Percentiles rank a stretch among this genome's conserved stretches.
Conservation (phyloP, 2,329 filamentous ascomycete species). For the Capronia americana region DNA sequence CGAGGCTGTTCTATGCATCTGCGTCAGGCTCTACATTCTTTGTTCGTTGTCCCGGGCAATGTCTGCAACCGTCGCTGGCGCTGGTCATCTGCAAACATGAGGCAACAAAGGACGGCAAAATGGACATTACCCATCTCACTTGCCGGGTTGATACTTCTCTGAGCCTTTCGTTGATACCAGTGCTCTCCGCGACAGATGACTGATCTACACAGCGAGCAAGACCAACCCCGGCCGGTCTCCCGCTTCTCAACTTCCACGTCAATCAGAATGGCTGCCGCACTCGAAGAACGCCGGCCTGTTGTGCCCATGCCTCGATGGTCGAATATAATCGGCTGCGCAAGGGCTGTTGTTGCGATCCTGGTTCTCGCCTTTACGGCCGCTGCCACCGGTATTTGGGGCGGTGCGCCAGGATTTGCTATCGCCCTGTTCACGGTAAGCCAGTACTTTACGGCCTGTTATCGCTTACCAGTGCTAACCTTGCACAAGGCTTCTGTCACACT, state of each 20-base stretch:
- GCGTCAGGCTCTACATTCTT: conserved; percentile 26
- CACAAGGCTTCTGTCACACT: conserved; percentile 33
- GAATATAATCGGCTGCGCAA: conserved; percentile 32
- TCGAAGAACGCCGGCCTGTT: conserved; percentile 15
- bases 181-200: conserved; percentile 17
- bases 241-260: conserved; percentile 32
- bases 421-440: conserved; percentile 37
- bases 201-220: conserved; percentile 15
- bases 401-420: conserved; percentile 31
- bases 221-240: conserved; percentile 18
- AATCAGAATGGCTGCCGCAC: conserved; percentile 20
- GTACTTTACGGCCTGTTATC: not conserved
- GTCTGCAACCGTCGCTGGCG: conserved; percentile 17
- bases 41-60: conserved; percentile 29
- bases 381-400: conserved; percentile 32
- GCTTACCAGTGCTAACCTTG: not conserved
- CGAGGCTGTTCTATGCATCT: conserved; percentile 18
- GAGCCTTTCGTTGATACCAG: not conserved
- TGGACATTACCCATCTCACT: not conserved
- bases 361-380: conserved; percentile 34
- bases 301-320: conserved; percentile 40
- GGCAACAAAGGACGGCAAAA: conserved; percentile 11
- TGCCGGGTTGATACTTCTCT: conserved; percentile 2
- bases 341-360: conserved; percentile 31
- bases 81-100: not conserved